Evolutionary conservation across 805 yeast genomes (phyloP), one percentile per base, ranked within the genome.

Genomic region (Metschnikowia matae): DNA sequence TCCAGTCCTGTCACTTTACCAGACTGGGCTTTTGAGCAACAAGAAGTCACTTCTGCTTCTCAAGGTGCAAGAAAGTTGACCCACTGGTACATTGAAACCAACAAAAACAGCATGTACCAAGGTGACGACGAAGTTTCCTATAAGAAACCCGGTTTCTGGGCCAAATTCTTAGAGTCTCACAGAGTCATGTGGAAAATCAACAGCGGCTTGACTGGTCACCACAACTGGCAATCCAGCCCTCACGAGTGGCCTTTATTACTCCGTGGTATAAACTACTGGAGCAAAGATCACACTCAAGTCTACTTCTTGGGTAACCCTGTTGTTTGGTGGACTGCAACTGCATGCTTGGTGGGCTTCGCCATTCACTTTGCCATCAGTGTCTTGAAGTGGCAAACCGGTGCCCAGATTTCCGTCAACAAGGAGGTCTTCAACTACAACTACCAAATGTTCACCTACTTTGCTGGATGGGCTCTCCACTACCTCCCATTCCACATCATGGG

Each of bases 241-340:
- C 69, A 70, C 49, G 75, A 82, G 23, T 87, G 96, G 96, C 91
- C 94, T 50, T 69, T 83, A 31, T 73, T 87, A 53, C 61, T 71
- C 44, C 81, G 95, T 70, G 96, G 96, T 68, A 87, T 87, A 61
- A 84, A 85, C 65, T 87, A 87, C 70, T 87, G 95, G 95, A 78
- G 73, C 55, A 71, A 73, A 48, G 77, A 81, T 53, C 69, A 77
- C 55, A 79, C 74, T 53, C 87, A 82, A 64, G 77, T 87, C 38
- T 87, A 87, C 62, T 70, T 87, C 51, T 60, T 87, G 18, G 96
- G 96, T 68, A 87, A 87, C 61, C 87, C 89, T n/a, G 75, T 84
- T 41, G 71, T 80, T 29, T 87, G 95, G 95, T 87, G 89, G 89
- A 63, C 84, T 5, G 77, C 82, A 14, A 70, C 90, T 14, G 70